These are phyloP conservation scores for Citrus maxima DNA, from an alignment of 345 rosid genomes.

Conservation along the genomic window DNA sequence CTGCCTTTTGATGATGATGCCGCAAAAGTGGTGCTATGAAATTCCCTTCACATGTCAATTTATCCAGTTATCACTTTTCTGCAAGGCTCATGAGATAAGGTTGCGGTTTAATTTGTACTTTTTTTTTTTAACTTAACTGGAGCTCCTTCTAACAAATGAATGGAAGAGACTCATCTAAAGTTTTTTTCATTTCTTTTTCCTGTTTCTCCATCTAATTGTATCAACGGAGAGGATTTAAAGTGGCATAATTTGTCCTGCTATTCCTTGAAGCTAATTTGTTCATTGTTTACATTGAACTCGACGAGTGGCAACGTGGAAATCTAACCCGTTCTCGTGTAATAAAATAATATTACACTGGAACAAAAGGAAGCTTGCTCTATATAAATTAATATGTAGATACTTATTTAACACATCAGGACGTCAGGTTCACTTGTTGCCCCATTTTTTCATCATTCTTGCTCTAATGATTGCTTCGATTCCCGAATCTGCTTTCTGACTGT, in stretches of 20 bases:
- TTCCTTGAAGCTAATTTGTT: neutral
- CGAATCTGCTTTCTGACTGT: too few relatives aligned
- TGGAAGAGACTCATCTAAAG: neutral
- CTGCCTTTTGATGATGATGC: conserved; percentile 21
- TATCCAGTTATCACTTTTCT: neutral
- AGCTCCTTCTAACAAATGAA: conserved; percentile 7
- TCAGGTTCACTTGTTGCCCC: too few relatives aligned
- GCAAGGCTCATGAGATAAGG: too few relatives aligned
- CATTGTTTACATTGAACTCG: neutral
- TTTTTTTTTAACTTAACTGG: neutral
- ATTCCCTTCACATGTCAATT: neutral
- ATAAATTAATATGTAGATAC: too few relatives aligned
- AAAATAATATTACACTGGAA: too few relatives aligned
- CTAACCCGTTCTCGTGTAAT: too few relatives aligned
- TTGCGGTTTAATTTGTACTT: neutral
- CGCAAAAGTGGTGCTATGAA: neutral
- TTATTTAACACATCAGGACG: too few relatives aligned
- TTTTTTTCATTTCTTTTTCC: neutral
- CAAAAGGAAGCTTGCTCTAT: too few relatives aligned
- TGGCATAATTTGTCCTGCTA: neutral
- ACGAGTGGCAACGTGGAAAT: too few relatives aligned
- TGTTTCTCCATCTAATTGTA: neutral
- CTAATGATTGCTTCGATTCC: too few relatives aligned
- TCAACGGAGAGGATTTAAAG: neutral
- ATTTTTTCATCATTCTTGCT: too few relatives aligned